Percentiles rank a stretch among this genome's conserved stretches.
These are phyloP conservation scores for Quillaja saponaria DNA, from an alignment of 306 rosid genomes.

Conservation along the genomic window DNA sequence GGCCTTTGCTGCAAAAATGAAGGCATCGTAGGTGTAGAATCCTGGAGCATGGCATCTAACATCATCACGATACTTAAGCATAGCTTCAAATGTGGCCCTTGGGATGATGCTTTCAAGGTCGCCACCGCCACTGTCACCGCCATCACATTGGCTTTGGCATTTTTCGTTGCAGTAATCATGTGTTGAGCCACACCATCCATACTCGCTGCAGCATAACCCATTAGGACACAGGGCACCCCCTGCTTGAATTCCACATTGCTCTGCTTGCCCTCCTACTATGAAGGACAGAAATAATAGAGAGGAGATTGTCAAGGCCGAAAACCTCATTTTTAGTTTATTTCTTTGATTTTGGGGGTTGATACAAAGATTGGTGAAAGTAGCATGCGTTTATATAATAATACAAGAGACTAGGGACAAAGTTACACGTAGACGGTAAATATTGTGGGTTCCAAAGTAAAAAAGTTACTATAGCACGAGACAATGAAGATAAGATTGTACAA, in stretches of 20 bases:
- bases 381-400: too few relatives aligned
- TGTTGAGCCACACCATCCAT: constrained; percentile 47
- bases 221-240: constrained; percentile 32
- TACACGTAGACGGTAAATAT: too few relatives aligned
- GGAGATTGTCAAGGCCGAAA: too few relatives aligned
- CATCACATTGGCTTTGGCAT: constrained; percentile 53
- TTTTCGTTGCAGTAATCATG: constrained; percentile 21
- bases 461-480: too few relatives aligned
- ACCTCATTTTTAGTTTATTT: too few relatives aligned
- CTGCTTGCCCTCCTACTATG: constrained; percentile 31
- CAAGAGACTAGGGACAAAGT: too few relatives aligned
- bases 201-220: constrained; percentile 49
- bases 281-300: background rate
- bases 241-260: constrained; percentile 40
- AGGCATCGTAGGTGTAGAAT: constrained; percentile 40
- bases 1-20: constrained; percentile 37
- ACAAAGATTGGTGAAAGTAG: too few relatives aligned
- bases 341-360: too few relatives aligned
- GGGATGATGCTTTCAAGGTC: constrained; percentile 26
- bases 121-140: background rate
- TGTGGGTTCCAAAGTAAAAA: too few relatives aligned
- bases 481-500: too few relatives aligned
- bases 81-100: constrained; percentile 29
- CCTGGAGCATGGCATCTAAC: constrained; percentile 33
- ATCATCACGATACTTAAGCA: constrained; percentile 60